These are phyloP conservation scores for Trametes elegans DNA, from an alignment of 768 basidiomycete species.

Conservation along the genomic window DNA sequence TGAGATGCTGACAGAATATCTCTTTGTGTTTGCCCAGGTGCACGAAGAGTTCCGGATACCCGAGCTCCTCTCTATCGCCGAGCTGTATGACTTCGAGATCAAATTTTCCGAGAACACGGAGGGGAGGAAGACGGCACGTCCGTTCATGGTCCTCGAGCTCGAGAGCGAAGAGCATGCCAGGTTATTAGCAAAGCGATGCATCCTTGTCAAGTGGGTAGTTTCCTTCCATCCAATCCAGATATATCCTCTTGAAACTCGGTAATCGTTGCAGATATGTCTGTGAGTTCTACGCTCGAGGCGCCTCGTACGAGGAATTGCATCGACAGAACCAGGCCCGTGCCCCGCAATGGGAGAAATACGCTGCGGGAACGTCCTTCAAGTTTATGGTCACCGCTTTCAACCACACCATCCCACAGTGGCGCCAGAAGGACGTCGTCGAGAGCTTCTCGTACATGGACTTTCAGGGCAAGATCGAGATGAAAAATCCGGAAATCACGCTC, in stretches of 20 bases:
- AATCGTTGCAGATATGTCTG: conserved; percentile 59
- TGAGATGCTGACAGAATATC: conserved; percentile 34
- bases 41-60: conserved; percentile 84
- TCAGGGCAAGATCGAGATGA: conserved; percentile 78
- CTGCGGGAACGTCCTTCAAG: conserved; percentile 72
- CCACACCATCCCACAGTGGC: conserved; percentile 64
- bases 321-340: conserved; percentile 42
- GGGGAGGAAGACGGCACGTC: conserved; percentile 53
- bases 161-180: conserved; percentile 71
- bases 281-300: conserved; percentile 73
- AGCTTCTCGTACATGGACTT: conserved; percentile 85
- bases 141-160: conserved; percentile 73
- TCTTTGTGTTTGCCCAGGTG: conserved; percentile 77
- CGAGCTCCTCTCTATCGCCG: conserved; percentile 74
- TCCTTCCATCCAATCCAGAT: neutral
- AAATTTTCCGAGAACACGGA: conserved; percentile 44
- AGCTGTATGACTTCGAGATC: conserved; percentile 67
- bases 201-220: conserved; percentile 72
- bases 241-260: neutral
- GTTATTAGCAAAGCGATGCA: conserved; percentile 72
- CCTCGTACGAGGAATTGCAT: conserved; percentile 71
- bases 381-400: conserved; percentile 76
- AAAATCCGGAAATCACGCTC: conserved; percentile 68
- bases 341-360: conserved; percentile 56
- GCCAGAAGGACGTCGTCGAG: conserved; percentile 69